A percentile compares a stretch with the other conserved stretches of the same genome.
Conservation (phyloP, 306 rosid species). For the Pueraria montana region DNA sequence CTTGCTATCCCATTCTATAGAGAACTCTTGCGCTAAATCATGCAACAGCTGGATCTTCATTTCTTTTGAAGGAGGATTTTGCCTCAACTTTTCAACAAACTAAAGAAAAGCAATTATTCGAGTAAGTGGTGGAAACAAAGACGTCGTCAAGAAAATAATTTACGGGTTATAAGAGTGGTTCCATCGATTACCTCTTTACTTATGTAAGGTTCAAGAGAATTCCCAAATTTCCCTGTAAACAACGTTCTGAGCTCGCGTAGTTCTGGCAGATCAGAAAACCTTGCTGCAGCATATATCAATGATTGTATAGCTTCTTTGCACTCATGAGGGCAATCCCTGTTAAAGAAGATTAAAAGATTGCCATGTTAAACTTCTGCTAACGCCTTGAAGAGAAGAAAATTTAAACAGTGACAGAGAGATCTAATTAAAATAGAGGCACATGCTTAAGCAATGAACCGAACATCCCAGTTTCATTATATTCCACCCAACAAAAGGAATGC, state of each 20-base stretch:
- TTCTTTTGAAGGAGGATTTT: constrained; percentile 65
- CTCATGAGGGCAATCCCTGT: constrained; percentile 78
- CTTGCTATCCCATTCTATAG: constrained; percentile 76
- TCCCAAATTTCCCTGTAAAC: constrained; percentile 66
- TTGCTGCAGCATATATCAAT: constrained; percentile 85
- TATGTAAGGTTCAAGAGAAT: constrained; percentile 58
- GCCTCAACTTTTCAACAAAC: constrained; percentile 70
- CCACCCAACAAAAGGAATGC: background rate
- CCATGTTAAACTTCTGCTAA: constrained; percentile 1
- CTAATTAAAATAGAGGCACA: background rate
- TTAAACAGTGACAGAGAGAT: background rate
- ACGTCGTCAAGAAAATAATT: background rate
- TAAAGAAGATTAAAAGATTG: constrained; percentile 6
- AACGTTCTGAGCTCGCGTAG: constrained; percentile 75
- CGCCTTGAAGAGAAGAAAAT: constrained; percentile 56
- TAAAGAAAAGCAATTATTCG: constrained; percentile 50
- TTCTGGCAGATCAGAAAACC: constrained; percentile 90
- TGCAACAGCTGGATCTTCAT: constrained; percentile 74
- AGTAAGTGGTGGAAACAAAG: constrained; percentile 41
- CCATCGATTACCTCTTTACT: constrained; percentile 69
- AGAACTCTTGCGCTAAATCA: constrained; percentile 70
- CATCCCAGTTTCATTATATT: background rate
- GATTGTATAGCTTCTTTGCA: constrained; percentile 83
- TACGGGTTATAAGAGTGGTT: background rate
- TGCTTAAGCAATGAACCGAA: background rate